These are phyloP conservation scores for Mediolabrus comicus DNA, from an alignment of 108 stramenopile species.

Conservation along the genomic window DNA sequence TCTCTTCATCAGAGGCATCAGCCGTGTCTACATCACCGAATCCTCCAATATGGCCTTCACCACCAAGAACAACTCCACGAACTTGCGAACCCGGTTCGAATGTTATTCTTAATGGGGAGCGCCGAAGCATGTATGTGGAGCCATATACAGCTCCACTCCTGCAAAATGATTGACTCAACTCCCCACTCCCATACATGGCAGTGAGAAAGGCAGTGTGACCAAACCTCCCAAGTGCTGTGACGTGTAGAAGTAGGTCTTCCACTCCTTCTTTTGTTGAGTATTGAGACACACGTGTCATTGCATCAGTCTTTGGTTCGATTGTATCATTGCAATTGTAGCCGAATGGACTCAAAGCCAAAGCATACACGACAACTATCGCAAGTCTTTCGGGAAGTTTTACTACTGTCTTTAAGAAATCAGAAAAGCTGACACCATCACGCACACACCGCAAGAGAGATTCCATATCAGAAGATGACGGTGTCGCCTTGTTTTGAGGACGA, in stretches of 20 bases:
- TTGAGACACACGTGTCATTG: background rate
- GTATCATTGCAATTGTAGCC: background rate
- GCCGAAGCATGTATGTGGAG: conserved; percentile 76
- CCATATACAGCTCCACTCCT: conserved; percentile 85
- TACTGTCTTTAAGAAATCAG: conserved; percentile 47
- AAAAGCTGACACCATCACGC: conserved; percentile 55
- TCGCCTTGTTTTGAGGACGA: conserved; percentile 92
- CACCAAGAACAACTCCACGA: conserved; percentile 17
- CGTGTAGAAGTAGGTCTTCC: conserved; percentile 57
- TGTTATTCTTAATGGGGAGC: conserved; percentile 36
- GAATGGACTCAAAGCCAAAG: conserved; percentile 62
- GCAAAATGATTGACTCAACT: conserved; percentile 83
- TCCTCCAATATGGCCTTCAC: conserved; percentile 25
- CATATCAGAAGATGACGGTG: conserved; percentile 53
- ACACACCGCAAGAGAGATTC: conserved; percentile 54
- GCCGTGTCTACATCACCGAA: conserved; percentile 31
- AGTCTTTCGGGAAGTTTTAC: conserved; percentile 63
- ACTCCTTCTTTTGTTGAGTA: conserved; percentile 55
- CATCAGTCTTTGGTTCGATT: background rate
- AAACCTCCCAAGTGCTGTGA: conserved; percentile 72
- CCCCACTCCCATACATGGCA: conserved; percentile 82
- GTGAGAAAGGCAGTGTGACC: conserved; percentile 78
- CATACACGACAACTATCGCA: conserved; percentile 57
- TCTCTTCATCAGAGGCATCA: conserved; percentile 38
- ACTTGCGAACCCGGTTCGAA: conserved; percentile 15